Percentiles rank a stretch among this genome's conserved stretches.
phyloP scores from a whole-genome alignment of 208 protist species.

The Acanthamoeba triangularis region DNA sequence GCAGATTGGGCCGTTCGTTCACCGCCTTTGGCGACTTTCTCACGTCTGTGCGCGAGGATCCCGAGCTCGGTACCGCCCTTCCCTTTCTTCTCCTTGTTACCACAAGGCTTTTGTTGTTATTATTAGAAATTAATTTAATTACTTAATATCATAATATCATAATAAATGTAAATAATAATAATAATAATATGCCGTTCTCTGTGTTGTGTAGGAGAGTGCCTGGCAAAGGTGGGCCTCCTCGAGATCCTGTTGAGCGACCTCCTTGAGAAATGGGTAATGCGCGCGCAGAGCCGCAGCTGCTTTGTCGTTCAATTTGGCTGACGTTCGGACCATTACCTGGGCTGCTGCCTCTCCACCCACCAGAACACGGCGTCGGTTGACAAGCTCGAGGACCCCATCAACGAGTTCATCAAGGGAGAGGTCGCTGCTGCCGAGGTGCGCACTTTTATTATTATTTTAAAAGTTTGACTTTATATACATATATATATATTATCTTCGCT shows the following conservation, averaged over 20 bases:
- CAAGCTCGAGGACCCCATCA: conserved; percentile 5
- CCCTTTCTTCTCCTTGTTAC: background rate
- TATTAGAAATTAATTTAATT: background rate
- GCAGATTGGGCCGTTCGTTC: conserved; percentile 39
- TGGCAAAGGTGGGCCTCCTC: background rate
- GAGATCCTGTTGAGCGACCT: conserved; percentile 57
- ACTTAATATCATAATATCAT: too few relatives aligned
- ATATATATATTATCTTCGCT: background rate
- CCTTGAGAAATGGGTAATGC: conserved; percentile 7
- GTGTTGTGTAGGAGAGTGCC: conserved; percentile 21
- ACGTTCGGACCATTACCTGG: too few relatives aligned
- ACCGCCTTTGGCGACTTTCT: conserved; percentile 50
- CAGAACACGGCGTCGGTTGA: conserved; percentile 46
- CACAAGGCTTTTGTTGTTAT: background rate
- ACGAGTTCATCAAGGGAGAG: conserved; percentile 75
- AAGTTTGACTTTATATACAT: background rate
- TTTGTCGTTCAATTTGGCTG: background rate
- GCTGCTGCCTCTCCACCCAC: background rate
- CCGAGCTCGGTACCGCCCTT: background rate
- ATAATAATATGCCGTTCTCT: background rate
- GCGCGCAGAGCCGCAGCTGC: background rate
- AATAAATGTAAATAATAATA: too few relatives aligned
- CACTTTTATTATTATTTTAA: background rate
- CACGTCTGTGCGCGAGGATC: background rate
- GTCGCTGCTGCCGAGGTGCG: conserved; percentile 61